Evolutionary conservation across 2,329 filamentous ascomycete genomes (phyloP), one percentile per base, ranked within the genome.

Genomic region (Gaeumannomyces sp.): DNA sequence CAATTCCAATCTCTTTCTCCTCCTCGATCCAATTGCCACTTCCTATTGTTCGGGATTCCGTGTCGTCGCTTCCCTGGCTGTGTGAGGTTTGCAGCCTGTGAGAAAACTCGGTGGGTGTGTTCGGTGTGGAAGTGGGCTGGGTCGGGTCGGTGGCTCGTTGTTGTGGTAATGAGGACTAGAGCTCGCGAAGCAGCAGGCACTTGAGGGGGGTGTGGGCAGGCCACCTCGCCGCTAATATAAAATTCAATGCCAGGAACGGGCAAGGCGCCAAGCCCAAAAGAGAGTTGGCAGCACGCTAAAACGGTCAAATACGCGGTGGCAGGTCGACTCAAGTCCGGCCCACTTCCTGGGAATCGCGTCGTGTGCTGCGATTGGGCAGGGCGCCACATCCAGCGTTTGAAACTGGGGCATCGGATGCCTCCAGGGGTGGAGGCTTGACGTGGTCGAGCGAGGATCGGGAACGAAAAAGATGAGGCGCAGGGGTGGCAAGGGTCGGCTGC

Each of bases 161-260:
- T 56, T 62, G 45, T 53, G 60, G 60, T 53, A 35, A 62, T 62
- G 60, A 35, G 31, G 62, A 58, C 28, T 50, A 3, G 45, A 50
- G 45, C 19, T 53, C 10, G 63, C 27, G 58, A 29, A 60, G 57
- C 58, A 31, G 53, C 31, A 64, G 57, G 58, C 38, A 35, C 60
- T 66, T 64, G 57, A 62, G 64, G 64, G 60, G 65, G 64, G 56
- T 56, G 60, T 60, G 62, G 45, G 70, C 59, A 61, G 65, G 67
- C 56, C 58, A n/a, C 27, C 67, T 66, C 69, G 69, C 69, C 67
- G 68, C 67, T 53, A 72, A 71, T 71, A 70, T 70, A 72, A 70
- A 71, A 70, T 65, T 70, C 67, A 70, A 70, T 71, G 68, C 71
- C 60, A 62, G 60, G 60, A 53, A 22, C 25, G 13, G 35, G 45